Evolutionary conservation across 805 yeast species (phyloP).

Genomic region (Blastobotrys peoriensis): DNA sequence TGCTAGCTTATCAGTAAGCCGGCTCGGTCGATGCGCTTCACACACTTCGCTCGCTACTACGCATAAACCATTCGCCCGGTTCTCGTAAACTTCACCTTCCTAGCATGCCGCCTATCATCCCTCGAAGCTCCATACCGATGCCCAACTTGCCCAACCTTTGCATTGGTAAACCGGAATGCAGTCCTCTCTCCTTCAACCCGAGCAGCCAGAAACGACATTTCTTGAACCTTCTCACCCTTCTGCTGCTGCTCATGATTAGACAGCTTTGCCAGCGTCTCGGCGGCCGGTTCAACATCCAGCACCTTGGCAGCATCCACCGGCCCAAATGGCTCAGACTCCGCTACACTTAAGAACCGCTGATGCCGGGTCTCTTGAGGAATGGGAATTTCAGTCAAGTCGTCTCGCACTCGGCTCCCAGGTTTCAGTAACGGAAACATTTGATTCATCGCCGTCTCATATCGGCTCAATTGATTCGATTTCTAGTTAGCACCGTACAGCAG

Average conservation of each 20-base stretch:
- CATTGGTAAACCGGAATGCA: constrained; percentile 67
- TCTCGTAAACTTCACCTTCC: constrained; percentile 34
- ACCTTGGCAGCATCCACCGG: constrained; percentile 90
- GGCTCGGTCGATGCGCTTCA: no score
- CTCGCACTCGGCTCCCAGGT: constrained; percentile 30
- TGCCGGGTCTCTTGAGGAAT: constrained; percentile 75
- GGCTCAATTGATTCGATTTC: not conserved
- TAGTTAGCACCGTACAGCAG: constrained; percentile 1
- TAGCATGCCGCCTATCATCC: constrained; percentile 82
- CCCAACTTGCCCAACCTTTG: constrained; percentile 81
- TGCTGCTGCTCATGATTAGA: constrained; percentile 37
- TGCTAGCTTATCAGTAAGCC: not conserved
- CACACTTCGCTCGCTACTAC: constrained; percentile 6
- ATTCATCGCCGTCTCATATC: constrained; percentile 56
- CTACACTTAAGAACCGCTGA: constrained; percentile 79
- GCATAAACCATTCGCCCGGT: constrained; percentile 22
- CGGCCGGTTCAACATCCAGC: constrained; percentile 83
- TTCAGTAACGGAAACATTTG: constrained; percentile 61
- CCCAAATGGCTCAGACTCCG: constrained; percentile 93
- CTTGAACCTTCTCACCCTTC: constrained; percentile 21
- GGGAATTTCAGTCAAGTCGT: constrained; percentile 91
- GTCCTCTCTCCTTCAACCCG: constrained; percentile 63
- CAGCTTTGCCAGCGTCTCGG: constrained; percentile 63
- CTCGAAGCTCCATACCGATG: constrained; percentile 84
- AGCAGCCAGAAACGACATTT: constrained; percentile 44